Evolutionary conservation across 352 stramenopile genomes (phyloP), one percentile per base, ranked within the genome.

Genomic region (Phytophthora boehmeriae): DNA sequence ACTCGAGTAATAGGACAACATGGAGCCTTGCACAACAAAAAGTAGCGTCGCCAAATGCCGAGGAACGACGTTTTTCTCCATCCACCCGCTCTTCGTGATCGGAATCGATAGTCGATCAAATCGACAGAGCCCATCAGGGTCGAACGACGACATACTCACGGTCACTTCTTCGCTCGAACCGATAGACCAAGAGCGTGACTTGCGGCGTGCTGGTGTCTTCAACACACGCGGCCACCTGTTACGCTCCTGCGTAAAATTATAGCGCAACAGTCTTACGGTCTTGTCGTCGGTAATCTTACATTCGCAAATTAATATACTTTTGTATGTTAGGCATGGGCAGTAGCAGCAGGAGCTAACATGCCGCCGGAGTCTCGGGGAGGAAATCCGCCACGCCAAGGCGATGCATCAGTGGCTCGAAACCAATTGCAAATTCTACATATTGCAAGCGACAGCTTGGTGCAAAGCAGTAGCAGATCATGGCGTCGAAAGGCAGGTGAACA

Each of bases 401-500:
- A 46, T 95, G 79, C 68, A 95, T 80, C n/a, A 95, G 73, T 22
- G 83, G 67, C 49, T 95, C 87, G 58, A 93, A 95, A 16, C 87
- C 85, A 54, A 95, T 93, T 8, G 87, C 87, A 58, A 93, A 94
- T 68, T 95, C 87, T 47, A 95, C 69, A 68, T 95, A 94, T 58
- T 95, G 85, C 6, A 95, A 60, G 27, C 54, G 56, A 25, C 54
- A 73, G 27, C 54, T 78, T 16, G 71, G 58, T 16, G 78, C 69
- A 47, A 95, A 95, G 68, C 73, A 88, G 62, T 92, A 95, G 68
- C 83, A 94, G 54, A 95, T 92, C 74, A 92, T 90, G 22, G 83
- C 84, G 57, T 94, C 85, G 43, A 75, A 82, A 4, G 81, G 72
- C 34, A 95, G 54, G 36, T 92, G 85, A 25, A 92, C 78, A 45